Evolutionary conservation across 1,139 yeast genomes (phyloP).

Genomic region (Yamadazyma spencermartinsiae): DNA sequence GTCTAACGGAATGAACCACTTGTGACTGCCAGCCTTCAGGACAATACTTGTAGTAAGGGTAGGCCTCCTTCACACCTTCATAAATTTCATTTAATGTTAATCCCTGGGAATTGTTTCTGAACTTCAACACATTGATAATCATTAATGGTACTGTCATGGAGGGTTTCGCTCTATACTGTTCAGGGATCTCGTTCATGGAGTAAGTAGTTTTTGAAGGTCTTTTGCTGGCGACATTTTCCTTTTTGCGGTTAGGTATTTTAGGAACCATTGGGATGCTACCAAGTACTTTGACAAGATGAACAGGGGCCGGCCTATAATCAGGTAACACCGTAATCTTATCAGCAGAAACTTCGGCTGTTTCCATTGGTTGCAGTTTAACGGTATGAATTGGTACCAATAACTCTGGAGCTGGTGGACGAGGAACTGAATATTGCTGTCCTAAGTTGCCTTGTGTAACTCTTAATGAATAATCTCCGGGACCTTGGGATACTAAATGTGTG

Average conservation of each 20-base stretch:
- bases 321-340: conserved; percentile 21
- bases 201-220: conserved; percentile 60
- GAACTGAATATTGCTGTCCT: conserved; percentile 15
- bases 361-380: conserved; percentile 13
- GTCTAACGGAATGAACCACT: conserved; percentile 82
- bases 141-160: conserved; percentile 74
- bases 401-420: conserved; percentile 40
- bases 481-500: conserved; percentile 22
- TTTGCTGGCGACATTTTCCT: conserved; percentile 20
- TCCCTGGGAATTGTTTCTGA: conserved; percentile 63
- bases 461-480: conserved; percentile 15
- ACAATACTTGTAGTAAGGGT: conserved; percentile 90
- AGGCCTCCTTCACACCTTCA: conserved; percentile 79
- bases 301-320: conserved; percentile 26
- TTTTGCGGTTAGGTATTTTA: conserved; percentile 45
- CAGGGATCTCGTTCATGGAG: conserved; percentile 79
- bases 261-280: conserved; percentile 36
- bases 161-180: conserved; percentile 81
- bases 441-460: conserved; percentile 22
- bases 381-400: conserved; percentile 34
- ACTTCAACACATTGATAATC: conserved; percentile 74
- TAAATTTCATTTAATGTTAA: conserved; percentile 84
- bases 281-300: conserved; percentile 32
- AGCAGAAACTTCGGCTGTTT: conserved; percentile 13
- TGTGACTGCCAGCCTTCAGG: conserved; percentile 98